Conservation (phyloP, 345 rosid genomes). For the Mangifera indica region DNA sequence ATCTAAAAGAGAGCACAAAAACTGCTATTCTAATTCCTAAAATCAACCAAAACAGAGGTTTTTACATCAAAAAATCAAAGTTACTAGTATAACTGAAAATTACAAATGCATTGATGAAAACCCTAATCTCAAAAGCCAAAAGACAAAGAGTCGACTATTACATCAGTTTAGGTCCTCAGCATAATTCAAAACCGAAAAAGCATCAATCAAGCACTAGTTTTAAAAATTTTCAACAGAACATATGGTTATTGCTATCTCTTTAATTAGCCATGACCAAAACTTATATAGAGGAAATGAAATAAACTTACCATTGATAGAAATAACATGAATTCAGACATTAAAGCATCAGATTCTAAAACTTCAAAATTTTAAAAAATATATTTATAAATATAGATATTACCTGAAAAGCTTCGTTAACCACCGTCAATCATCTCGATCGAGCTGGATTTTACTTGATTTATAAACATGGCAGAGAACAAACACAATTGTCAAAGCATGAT, state of each 20-base stretch:
- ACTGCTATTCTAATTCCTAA: neutral
- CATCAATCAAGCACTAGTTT: constrained; percentile 7
- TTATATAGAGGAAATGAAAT: constrained; percentile 11
- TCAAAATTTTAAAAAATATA: constrained; percentile 20
- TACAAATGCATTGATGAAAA: constrained; percentile 16
- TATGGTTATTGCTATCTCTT: neutral
- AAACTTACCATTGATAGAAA: constrained; percentile 10
- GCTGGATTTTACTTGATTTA: constrained; percentile 4
- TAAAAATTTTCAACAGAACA: neutral
- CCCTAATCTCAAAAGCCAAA: constrained; percentile 34
- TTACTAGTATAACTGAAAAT: neutral
- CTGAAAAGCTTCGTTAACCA: constrained; percentile 26
- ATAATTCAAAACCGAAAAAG: neutral
- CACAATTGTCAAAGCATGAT: constrained; percentile 13
- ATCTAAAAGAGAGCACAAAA: neutral
- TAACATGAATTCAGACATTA: neutral
- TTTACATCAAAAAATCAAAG: neutral
- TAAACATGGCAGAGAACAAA: constrained; percentile 13
- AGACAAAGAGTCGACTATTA: neutral
- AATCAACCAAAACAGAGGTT: constrained; percentile 3
- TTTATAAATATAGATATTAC: constrained; percentile 11
- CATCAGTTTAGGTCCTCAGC: neutral
- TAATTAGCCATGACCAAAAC: neutral
- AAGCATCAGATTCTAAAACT: neutral
- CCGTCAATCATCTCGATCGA: constrained; percentile 25